Percentiles rank a stretch among this genome's conserved stretches.
Evolutionary conservation across 441 rosid genomes (phyloP).

Genomic region (Populus hybrid): DNA sequence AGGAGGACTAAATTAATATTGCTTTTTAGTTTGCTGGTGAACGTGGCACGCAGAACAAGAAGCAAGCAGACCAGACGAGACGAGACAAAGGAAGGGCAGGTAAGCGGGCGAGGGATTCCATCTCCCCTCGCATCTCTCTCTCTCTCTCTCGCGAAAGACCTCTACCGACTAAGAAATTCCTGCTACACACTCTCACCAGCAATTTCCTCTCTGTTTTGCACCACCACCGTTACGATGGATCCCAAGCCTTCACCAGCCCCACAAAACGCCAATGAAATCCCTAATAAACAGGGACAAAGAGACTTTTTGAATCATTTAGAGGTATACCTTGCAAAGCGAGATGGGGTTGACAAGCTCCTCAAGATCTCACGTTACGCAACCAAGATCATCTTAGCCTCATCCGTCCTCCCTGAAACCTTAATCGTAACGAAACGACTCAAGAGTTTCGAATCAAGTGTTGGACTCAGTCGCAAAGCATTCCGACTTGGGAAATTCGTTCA

Average conservation of each 20-base stretch:
- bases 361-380: conserved; percentile 86
- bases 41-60: background rate
- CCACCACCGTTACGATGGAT: conserved; percentile 32
- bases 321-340: conserved; percentile 76
- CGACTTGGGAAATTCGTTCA: conserved; percentile 92
- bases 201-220: background rate
- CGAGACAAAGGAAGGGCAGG: background rate
- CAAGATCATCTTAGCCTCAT: conserved; percentile 71
- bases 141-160: background rate
- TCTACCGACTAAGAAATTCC: conserved; percentile 5
- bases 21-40: too few species aligned
- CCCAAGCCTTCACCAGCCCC: conserved; percentile 27
- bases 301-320: conserved; percentile 78
- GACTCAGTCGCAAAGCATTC: conserved; percentile 93
- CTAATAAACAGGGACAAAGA: conserved; percentile 28
- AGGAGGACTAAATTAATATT: too few species aligned
- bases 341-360: conserved; percentile 90
- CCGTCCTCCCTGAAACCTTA: conserved; percentile 45
- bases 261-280: background rate
- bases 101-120: too few species aligned
- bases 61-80: background rate
- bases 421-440: conserved; percentile 46
- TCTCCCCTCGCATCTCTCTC: too few species aligned
- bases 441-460: conserved; percentile 90
- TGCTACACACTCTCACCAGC: background rate